phyloP scores from a whole-genome alignment of 352 stramenopile species.

The Phytopythium vexans region DNA sequence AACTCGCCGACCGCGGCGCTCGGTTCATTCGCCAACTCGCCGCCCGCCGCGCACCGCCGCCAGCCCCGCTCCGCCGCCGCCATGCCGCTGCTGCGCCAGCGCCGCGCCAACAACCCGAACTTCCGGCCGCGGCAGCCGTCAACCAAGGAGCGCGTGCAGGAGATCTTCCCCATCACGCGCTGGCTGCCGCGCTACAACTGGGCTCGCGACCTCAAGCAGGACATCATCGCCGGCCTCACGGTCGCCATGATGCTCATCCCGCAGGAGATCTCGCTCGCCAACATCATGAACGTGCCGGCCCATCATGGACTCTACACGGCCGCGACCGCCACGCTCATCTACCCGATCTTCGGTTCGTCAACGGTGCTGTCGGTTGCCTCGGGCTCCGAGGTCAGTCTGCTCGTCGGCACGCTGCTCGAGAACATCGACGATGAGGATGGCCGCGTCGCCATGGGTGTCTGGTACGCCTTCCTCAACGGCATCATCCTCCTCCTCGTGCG shows the following conservation, averaged over 20 bases:
- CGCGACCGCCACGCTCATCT: constrained; percentile 75
- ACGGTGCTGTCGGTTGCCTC: constrained; percentile 81
- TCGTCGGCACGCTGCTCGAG: constrained; percentile 48
- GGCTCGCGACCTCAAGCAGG: constrained; percentile 46
- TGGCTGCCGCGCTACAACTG: constrained; percentile 57
- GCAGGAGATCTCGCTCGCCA: constrained; percentile 86
- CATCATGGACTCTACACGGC: constrained; percentile 91
- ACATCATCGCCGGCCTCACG: constrained; percentile 46
- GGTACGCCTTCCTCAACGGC: constrained; percentile 74
- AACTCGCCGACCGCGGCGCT: neutral
- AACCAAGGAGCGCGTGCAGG: neutral
- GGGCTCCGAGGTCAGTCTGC: constrained; percentile 56
- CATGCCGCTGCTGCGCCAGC: constrained; percentile 1
- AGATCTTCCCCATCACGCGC: constrained; percentile 29
- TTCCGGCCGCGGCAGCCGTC: constrained; percentile 1
- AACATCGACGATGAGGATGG: constrained; percentile 37
- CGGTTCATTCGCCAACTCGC: neutral
- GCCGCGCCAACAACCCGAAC: neutral
- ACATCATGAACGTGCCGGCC: constrained; percentile 80
- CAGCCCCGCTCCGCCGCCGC: neutral
- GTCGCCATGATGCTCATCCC: constrained; percentile 88
- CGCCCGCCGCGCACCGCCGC: neutral
- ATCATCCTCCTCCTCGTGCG: constrained; percentile 71
- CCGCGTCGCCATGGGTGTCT: constrained; percentile 35
- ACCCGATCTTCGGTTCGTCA: constrained; percentile 80